Evolutionary conservation across 495 filamentous ascomycete species (phyloP), one percentile per base, ranked within the genome.

Genomic region (Lasiosphaeria ovina): DNA sequence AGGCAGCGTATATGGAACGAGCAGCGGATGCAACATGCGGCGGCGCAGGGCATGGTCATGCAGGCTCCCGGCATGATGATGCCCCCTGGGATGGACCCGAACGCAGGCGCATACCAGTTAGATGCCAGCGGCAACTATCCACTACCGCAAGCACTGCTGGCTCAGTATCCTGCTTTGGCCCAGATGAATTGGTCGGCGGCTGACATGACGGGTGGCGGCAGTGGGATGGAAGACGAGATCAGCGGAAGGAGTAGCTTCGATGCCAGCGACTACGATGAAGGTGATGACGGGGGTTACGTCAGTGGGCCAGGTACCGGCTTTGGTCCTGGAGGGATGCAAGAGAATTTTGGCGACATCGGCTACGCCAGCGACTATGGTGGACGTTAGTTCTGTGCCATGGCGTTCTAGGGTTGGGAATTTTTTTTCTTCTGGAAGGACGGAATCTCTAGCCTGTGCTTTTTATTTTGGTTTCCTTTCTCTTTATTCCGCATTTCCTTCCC

Each of bases 81-180:
- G 68, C 56, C 67, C 33, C 69, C 70, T 3, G 65, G 67, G 5
- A 76, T 79, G 68, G 77, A 80, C 35, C 73, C 78, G 35, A 76
- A 77, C 53, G 59, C 75, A 6, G 74, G 71, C 62, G 64, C 64
- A 2, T 76, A 77, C 58, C 74, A 75, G 5, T 77, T 85, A 71
- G 84, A 85, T 60, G 60, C 82, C 11, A 70, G 76, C 51, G 80
- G 83, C 34, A 80, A 79, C 54, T 91, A 90, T 66, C 77, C 83
- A n/a, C 81, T 98, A 7, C 94, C 94, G 5, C 90, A 89, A 8
- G 94, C 92, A 10, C 74, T 98, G 57, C 78, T 98, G 24, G 89
- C 89, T 14, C 94, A 97, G 66, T 98, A 96, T 69, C 94, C 94
- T 11, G 92, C 89, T 11, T 78, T 98, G 33, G 92, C 91, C 47